phyloP scores from a whole-genome alignment of 768 basidiomycete genomes.

The Lentinula sp. region DNA sequence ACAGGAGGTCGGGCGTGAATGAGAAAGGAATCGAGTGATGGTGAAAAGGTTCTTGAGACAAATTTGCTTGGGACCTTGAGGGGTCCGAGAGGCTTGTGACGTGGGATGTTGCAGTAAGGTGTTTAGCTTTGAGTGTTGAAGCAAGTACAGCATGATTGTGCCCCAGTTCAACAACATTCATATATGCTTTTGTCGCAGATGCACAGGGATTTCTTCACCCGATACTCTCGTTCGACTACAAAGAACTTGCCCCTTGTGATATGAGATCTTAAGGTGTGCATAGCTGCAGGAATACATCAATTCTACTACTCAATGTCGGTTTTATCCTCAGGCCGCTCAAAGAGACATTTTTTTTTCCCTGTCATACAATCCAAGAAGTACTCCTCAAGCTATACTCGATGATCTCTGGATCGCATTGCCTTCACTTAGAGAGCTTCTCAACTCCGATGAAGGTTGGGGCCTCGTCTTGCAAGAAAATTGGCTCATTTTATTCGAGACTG shows the following conservation, averaged over 20 bases:
- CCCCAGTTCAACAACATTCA: not conserved
- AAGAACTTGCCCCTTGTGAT: slow-evolving; percentile 43
- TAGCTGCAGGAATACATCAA: not conserved
- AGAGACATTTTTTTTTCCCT: slow-evolving; percentile 47
- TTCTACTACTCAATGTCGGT: not conserved
- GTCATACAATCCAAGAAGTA: slow-evolving; percentile 41
- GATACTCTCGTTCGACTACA: slow-evolving; percentile 44
- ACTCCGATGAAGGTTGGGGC: slow-evolving; percentile 34
- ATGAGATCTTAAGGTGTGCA: slow-evolving; percentile 40
- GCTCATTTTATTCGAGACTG: slow-evolving; percentile 38
- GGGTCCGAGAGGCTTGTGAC: slow-evolving; percentile 29
- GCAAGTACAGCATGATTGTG: slow-evolving; percentile 20
- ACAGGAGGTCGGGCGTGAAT: not conserved
- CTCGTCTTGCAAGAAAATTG: slow-evolving; percentile 40
- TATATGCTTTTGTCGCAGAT: slow-evolving; percentile 28
- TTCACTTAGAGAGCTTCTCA: slow-evolving; percentile 36
- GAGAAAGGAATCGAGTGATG: not conserved
- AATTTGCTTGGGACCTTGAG: slow-evolving; percentile 8
- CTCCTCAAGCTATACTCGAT: slow-evolving; percentile 50
- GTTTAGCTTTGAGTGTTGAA: slow-evolving; percentile 53
- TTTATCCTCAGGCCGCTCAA: slow-evolving; percentile 40
- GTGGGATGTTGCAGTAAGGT: slow-evolving; percentile 58
- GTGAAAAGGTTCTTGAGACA: not conserved
- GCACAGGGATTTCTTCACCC: slow-evolving; percentile 57
- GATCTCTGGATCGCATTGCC: slow-evolving; percentile 56